phyloP scores from a whole-genome alignment of 2,329 filamentous ascomycete species.

The Ophiocordyceps polyrhachis-furcata region DNA sequence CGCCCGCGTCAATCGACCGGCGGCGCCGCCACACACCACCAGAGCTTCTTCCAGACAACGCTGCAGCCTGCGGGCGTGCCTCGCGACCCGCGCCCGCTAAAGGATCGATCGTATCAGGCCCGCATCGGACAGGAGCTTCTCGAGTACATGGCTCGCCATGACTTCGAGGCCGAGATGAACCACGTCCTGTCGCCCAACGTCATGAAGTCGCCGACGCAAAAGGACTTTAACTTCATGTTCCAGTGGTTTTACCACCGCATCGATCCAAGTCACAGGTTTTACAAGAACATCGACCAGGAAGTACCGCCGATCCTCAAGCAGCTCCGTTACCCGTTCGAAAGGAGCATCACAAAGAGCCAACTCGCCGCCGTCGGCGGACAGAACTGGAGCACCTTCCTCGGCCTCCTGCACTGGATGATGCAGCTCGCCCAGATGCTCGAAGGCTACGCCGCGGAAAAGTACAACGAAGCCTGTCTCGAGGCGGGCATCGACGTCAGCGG shows the following conservation, averaged over 20 bases:
- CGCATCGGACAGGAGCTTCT: constrained; percentile 76
- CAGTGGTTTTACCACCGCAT: constrained; percentile 95
- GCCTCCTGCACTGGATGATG: constrained; percentile 97
- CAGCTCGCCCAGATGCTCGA: constrained; percentile 90
- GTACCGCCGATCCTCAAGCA: constrained; percentile 86
- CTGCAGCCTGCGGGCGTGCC: constrained; percentile 68
- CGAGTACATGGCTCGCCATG: constrained; percentile 81
- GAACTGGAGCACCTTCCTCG: constrained; percentile 92
- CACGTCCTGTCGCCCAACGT: constrained; percentile 81
- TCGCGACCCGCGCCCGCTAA: constrained; percentile 69
- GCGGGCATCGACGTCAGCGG: constrained; percentile 72
- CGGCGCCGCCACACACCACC: constrained; percentile 47
- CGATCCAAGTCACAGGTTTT: constrained; percentile 81
- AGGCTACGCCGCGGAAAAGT: constrained; percentile 56
- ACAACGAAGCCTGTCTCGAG: constrained; percentile 80
- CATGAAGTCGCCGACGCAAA: constrained; percentile 86
- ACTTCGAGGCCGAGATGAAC: constrained; percentile 97
- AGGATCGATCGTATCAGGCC: constrained; percentile 60
- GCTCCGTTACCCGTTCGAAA: constrained; percentile 84
- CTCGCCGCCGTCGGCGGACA: constrained; percentile 88
- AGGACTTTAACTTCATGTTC: constrained; percentile 96
- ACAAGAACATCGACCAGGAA: constrained; percentile 89
- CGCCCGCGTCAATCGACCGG: constrained; percentile 46
- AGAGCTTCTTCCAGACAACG: constrained; percentile 87
- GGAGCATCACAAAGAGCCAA: constrained; percentile 90